Base-by-base conservation (phyloP, 176 grass and related monocot species). In the Rhipidocladum racemiflorum region DNA sequence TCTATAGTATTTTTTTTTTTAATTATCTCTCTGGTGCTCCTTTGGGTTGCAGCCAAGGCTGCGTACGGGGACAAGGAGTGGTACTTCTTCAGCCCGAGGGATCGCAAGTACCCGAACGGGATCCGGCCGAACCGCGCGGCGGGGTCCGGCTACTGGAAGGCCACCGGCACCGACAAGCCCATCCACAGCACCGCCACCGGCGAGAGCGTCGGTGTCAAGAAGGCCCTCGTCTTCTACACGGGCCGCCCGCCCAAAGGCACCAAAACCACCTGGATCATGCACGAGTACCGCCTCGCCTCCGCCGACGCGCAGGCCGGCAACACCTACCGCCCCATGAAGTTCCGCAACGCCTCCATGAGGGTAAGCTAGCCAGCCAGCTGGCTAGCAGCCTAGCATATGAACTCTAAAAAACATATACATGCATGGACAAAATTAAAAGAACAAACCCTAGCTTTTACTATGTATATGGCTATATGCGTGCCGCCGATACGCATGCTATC, bases 261-360 rank as follows among this genome's bases (percentile, higher is more conserved):
- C 42, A 97, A 97, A 86, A 94, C 95, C 24, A 87, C 91, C 36
- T 97, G 95, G 95, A 97, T 97, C 90, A 97, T 97, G 95, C 95
- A 94, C 46, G 95, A 97, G 75, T 97, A 97, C 78, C 95, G 95
- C 21, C 85, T 97, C 34, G 77, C 83, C 65, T 65, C 85, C 23
- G 76, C 88, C 13, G 84, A 97, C 74, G 85, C 84, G 2, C 84
- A 81, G 36, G 75, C 64, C 49, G 74, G 24, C n/a, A 85, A 89
- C 78, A 85, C 75, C 54, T 94, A 92, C 84, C 89, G 80, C 46
- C 95, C 95, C 13, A 53, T 89, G 83, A 94, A 91, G 83, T 87
- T 90, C 78, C 74, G 86, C 32, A 89, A 94, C 88, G 68, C 92
- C n/a, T 97, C 95, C 86, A 94, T 97, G 95, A 94, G 95, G 95